Percentiles rank a stretch among this genome's conserved stretches.
Conservation (phyloP, 306 rosid genomes). For the Trifolium pratense region DNA sequence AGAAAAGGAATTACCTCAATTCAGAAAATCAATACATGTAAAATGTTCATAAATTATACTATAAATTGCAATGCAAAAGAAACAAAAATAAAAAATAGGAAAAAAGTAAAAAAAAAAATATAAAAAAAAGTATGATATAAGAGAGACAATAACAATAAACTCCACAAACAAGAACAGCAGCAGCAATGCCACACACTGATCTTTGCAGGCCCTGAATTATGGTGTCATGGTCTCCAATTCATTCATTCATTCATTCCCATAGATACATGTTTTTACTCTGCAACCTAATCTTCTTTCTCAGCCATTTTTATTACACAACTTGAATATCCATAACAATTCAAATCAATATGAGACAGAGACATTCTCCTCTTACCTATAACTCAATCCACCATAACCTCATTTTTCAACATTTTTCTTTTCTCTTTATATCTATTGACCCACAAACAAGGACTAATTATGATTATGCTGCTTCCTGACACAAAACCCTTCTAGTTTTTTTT, state of each 20-base stretch:
- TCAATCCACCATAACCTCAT: conserved; percentile 55
- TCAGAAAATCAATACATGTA: conserved; percentile 75
- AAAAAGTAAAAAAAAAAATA: conserved; percentile 34
- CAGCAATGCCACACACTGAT: conserved; percentile 54
- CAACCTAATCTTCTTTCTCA: conserved; percentile 81
- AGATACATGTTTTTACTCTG: conserved; percentile 75
- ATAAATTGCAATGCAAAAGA: conserved; percentile 62
- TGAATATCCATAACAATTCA: conserved; percentile 81
- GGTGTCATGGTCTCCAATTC: conserved; percentile 72
- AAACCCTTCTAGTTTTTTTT: conserved; percentile 37
- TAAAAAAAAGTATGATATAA: conserved; percentile 65
- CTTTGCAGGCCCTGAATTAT: conserved; percentile 65
- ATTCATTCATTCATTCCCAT: conserved; percentile 67
- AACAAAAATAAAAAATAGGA: conserved; percentile 50
- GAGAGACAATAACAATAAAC: conserved; percentile 63
- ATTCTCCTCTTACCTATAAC: conserved; percentile 65
- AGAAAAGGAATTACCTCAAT: conserved; percentile 48
- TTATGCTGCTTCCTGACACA: conserved; percentile 30
- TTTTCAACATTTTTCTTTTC: neutral
- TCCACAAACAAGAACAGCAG: conserved; percentile 66
- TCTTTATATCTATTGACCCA: conserved; percentile 6
- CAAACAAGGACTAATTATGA: conserved; percentile 30
- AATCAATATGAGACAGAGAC: conserved; percentile 76
- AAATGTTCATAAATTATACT: conserved; percentile 82
- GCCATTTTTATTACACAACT: conserved; percentile 88